Evolutionary conservation across 805 yeast species (phyloP).

Genomic region (Candida ipomoeae): DNA sequence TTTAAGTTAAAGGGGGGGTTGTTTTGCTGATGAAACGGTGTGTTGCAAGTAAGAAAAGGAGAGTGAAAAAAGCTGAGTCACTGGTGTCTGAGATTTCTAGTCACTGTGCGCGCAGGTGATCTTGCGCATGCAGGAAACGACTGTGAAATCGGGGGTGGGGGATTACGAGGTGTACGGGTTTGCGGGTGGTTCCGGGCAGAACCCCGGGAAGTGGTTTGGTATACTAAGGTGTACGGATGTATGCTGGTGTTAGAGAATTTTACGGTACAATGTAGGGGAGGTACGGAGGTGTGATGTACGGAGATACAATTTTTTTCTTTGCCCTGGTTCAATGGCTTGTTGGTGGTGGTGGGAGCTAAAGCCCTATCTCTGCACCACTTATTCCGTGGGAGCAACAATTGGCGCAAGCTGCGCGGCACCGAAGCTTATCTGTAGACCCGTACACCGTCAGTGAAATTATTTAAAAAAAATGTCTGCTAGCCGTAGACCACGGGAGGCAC

Average conservation of each 20-base stretch:
- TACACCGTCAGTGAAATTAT: background rate
- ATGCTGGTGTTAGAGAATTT: too few species aligned
- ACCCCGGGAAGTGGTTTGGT: too few species aligned
- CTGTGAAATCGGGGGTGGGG: background rate
- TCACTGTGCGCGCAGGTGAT: background rate
- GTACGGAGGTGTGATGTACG: too few species aligned
- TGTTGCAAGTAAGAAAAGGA: background rate
- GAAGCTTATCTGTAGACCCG: background rate
- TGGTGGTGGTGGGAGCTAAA: too few species aligned
- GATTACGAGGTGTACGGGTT: too few species aligned
- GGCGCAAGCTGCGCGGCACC: background rate
- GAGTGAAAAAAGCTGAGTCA: constrained; percentile 4
- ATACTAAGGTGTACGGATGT: too few species aligned
- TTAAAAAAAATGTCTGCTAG: too few species aligned
- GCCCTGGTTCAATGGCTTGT: too few species aligned
- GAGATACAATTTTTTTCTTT: too few species aligned
- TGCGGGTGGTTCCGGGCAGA: too few species aligned
- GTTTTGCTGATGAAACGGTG: background rate
- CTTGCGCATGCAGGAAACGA: background rate
- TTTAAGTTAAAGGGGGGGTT: background rate
- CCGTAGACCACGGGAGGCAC: too few species aligned
- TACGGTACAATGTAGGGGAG: too few species aligned
- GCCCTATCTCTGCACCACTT: background rate
- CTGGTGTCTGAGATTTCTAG: background rate
- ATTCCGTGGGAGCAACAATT: background rate